phyloP scores from a whole-genome alignment of 768 basidiomycete species.

The Erythrobasidium yunnanense region DNA sequence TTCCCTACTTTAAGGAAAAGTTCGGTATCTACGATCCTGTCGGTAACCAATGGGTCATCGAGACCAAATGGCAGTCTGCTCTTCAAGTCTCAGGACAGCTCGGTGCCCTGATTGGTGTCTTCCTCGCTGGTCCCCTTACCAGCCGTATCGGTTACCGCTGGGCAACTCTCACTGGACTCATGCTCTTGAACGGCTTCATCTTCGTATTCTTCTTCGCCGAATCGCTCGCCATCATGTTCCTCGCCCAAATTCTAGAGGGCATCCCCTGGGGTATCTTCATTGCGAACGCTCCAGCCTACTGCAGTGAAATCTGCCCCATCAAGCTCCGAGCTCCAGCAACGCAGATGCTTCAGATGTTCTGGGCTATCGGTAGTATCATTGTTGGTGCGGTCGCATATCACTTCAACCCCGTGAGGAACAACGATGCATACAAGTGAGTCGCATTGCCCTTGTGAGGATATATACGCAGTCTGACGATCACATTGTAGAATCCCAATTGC shows the following conservation, averaged over 20 bases:
- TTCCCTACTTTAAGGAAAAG: constrained; percentile 27
- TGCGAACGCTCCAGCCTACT: neutral
- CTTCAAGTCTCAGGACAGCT: constrained; percentile 34
- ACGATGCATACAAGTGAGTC: neutral
- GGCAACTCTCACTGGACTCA: constrained; percentile 38
- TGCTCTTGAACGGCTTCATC: constrained; percentile 32
- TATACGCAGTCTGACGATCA: too few relatives aligned
- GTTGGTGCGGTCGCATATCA: constrained; percentile 16
- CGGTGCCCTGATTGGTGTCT: constrained; percentile 36
- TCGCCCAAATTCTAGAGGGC: constrained; percentile 38
- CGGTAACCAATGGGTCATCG: constrained; percentile 40
- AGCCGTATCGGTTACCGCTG: constrained; percentile 40
- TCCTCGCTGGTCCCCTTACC: constrained; percentile 26
- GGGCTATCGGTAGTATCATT: constrained; percentile 32
- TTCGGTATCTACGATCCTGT: constrained; percentile 30
- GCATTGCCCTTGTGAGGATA: too few relatives aligned
- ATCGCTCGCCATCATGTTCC: constrained; percentile 24
- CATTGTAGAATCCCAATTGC: constrained; percentile 32
- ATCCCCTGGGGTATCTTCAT: constrained; percentile 31
- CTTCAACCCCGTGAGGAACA: neutral
- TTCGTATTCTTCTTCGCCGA: constrained; percentile 36
- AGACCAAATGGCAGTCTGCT: constrained; percentile 44
- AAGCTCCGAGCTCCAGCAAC: neutral
- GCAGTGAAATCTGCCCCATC: constrained; percentile 19
- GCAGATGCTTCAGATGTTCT: constrained; percentile 27